Evolutionary conservation across 148 eudicot genomes (phyloP).

Genomic region (Persicaria tinctoria): DNA sequence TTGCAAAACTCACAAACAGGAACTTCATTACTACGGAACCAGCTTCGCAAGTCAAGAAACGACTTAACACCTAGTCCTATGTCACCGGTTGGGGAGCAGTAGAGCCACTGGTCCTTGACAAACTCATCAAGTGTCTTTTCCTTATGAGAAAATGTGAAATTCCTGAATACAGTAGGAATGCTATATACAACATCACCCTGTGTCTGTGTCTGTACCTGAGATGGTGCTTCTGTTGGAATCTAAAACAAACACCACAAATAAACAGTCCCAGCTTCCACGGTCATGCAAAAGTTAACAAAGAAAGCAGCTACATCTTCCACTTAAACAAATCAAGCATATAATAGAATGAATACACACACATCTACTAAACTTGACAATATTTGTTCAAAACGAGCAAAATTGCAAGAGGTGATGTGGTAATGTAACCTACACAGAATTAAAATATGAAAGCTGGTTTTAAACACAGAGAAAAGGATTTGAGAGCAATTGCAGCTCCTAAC

Average conservation of each 20-base stretch:
- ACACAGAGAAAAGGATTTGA: neutral
- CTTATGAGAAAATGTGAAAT: conserved; percentile 83
- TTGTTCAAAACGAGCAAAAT: neutral
- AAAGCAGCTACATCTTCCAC: neutral
- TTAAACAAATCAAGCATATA: neutral
- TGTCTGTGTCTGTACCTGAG: conserved; percentile 30
- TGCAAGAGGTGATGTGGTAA: neutral
- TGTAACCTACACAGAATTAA: neutral
- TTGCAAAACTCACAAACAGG: conserved; percentile 86
- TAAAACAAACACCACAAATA: conserved; percentile 17
- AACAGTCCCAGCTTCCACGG: neutral
- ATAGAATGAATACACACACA: neutral
- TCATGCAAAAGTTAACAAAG: neutral
- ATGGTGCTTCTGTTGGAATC: conserved; percentile 28
- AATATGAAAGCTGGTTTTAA: neutral
- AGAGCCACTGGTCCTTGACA: conserved; percentile 75
- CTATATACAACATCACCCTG: conserved; percentile 29
- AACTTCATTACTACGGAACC: conserved; percentile 79
- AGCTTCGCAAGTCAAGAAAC: conserved; percentile 90
- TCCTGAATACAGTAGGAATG: conserved; percentile 62
- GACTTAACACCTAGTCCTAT: conserved; percentile 91
- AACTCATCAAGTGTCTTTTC: conserved; percentile 79
- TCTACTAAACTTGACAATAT: neutral
- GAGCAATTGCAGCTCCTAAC: neutral
- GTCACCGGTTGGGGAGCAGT: conserved; percentile 43